Evolutionary conservation across 2,329 filamentous ascomycete species (phyloP).

Genomic region (Pestalotiopsis sp.): DNA sequence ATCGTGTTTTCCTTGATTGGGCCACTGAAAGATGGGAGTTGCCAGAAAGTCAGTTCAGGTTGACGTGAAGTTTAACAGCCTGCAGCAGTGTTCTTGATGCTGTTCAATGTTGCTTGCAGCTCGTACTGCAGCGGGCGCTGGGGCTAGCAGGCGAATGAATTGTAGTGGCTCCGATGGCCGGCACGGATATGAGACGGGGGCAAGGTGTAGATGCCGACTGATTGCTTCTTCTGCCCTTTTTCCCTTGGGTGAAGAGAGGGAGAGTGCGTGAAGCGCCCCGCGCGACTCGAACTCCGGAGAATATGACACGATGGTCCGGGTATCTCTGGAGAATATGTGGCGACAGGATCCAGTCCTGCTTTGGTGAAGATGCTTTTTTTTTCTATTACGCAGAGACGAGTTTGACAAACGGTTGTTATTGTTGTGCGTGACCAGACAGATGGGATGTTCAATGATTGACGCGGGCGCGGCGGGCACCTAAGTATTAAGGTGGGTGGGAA

Average conservation of each 20-base stretch:
- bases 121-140: not conserved
- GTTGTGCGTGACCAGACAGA: not conserved
- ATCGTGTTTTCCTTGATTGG: constrained; percentile 6
- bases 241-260: not conserved
- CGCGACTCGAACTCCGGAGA: not conserved
- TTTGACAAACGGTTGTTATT: not conserved
- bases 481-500: not conserved
- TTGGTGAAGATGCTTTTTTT: not conserved
- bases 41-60: not conserved
- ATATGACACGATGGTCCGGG: not conserved
- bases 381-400: not conserved
- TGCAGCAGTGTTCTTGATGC: not conserved
- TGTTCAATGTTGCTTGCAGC: not conserved
- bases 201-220: not conserved
- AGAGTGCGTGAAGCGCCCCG: not conserved
- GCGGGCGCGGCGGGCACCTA: not conserved
- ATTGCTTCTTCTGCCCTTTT: not conserved
- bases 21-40: not conserved
- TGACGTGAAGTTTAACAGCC: constrained; percentile 7
- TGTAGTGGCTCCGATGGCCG: constrained; percentile 7
- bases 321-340: not conserved
- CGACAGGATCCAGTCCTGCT: not conserved
- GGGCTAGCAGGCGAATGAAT: constrained; percentile 4
- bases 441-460: not conserved
- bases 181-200: constrained; percentile 5